Base-by-base conservation (phyloP, 176 grass and related monocot genomes). In the Juncus effusus region DNA sequence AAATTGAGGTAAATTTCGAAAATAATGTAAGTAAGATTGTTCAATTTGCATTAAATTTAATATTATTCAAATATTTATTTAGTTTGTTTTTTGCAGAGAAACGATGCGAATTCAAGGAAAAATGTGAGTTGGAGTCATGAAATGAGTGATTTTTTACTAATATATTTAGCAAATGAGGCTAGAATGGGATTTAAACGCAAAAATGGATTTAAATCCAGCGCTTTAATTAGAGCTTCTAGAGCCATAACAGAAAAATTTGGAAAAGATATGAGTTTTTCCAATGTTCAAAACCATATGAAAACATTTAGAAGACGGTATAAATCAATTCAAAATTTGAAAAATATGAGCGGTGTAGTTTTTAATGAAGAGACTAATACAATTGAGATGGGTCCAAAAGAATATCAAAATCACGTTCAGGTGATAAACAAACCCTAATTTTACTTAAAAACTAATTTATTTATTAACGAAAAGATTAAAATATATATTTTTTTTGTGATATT, bases 261-360 rank as follows among this genome's bases (percentile, higher is more conserved):
- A 19, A 65, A 65, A 65, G 47, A 13, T 15, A 65, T 65, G 62
- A 45, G 19, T 14, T 65, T 65, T 7, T 65, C 63, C 14, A 65
- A 65, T 65, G 40, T 65, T 47, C 63, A 65, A 65, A 65, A 65
- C 40, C 63, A 65, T 40, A 40, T 65, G 41, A 65, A 65, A 65
- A 65, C 63, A 1, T 14, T 65, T 19, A 36, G 13, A 65, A 65
- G 14, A 47, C 19, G 63, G 40, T 65, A 40, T 37, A 36, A 19
- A 45, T 16, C 41, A 40, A 65, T 65, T 51, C 41, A 65, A 5
- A 47, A 19, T 6, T 47, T 65, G 14, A 65, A 65, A 40, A 65
- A 45, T 45, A 47, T 65, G 40, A 10, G n/a, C 28, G 63, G 63
- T 4, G 63, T 47, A 19, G 10, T 45, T 49, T 65, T 65, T 40